Base-by-base conservation (phyloP, 1,139 yeast species). In the Blastobotrys ciferrii region DNA sequence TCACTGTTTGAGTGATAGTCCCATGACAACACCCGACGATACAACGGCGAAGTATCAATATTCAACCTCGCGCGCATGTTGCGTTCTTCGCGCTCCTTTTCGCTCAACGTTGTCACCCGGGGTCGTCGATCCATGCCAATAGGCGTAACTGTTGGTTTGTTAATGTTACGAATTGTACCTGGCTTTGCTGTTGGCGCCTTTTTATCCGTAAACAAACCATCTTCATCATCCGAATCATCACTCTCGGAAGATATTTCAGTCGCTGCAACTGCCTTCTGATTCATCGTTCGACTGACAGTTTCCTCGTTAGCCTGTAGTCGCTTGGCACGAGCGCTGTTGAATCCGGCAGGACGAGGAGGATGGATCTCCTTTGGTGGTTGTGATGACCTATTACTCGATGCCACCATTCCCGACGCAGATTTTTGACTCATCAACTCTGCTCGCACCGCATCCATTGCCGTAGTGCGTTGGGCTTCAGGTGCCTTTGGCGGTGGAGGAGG, bases 291-390 rank as follows among this genome's bases (percentile, higher is more conserved):
- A 36, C 18, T 36, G 14, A 36, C 37, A 18, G 28, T 12, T n/a
- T 30, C 41, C 14, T 25, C 32, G n/a, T 11, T 46, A 46, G 15
- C 55, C 51, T 9, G 57, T 56, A 42, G 55, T 49, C 43, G 46
- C 50, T 35, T 62, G 45, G 48, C 45, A 7, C 51, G 42, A 17
- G 45, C 50, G 36, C 72, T 59, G 61, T 88, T 86, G 66, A 88
- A 91, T 0, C 96, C 97, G 1, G 95, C 80, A 0, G 91, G 87
- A 46, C 96, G 74, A 18, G 96, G 78, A 2, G 96, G 85, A 42
- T 68, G 84, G 54, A 70, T 46, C 61, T 71, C 56, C 67, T 51
- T 57, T 2, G 68, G 65, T 6, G 28, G 25, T 11, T 36, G 40
- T 5, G 28, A 59, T 53, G n/a, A n/a, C 3, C 55, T 49, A n/a